Base-by-base conservation (phyloP, 495 filamentous ascomycete genomes). In the Hypomontagnella monticulosa region DNA sequence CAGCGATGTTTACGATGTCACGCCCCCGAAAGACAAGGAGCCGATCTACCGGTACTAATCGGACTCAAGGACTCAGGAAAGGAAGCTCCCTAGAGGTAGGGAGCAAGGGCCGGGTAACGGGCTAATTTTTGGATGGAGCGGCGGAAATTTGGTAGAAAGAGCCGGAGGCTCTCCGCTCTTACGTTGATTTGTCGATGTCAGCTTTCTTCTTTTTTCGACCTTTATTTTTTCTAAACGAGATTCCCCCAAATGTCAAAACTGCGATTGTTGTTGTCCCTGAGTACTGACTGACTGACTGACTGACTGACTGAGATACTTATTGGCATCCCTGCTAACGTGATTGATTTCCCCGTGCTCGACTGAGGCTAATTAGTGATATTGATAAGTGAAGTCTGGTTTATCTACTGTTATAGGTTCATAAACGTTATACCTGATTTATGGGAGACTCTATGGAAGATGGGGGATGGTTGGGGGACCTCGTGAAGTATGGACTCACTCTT, bases 1-100 rank as follows among this genome's bases (percentile, higher is more conserved):
- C 23, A 60, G 48, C 6, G 53, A 57, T 15, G 38, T 59, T 30
- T 70, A 72, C 56, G 62, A 72, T 14, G 48, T 41, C 5, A 58
- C 49, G 42, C 52, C 46, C 15, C n/a, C 48, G 62, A 75, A 74
- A 64, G 52, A 73, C 16, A 66, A 72, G 52, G 73, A 74, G 57
- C 67, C 72, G 30, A 70, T 77, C 14, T 75, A 77, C 56, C 74
- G 78, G 51, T 79, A 79, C 59, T 80, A 71, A 57, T 34, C 32
- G 19, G n/a, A 14, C 3, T 9, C 36, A 9, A 14, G 2, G 36
- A 10, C 23, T 6, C 6, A 27, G 2, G 6, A 6, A 27, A n/a
- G 11, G 18, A 34, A 7, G 10, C 38, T 14, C 19, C 18, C 38
- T 11, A 6, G 42, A 40, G 4, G 7, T 33, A 10, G 14, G 49